phyloP scores from a whole-genome alignment of 768 basidiomycete genomes.

The Trichaptum fuscoviolaceum region DNA sequence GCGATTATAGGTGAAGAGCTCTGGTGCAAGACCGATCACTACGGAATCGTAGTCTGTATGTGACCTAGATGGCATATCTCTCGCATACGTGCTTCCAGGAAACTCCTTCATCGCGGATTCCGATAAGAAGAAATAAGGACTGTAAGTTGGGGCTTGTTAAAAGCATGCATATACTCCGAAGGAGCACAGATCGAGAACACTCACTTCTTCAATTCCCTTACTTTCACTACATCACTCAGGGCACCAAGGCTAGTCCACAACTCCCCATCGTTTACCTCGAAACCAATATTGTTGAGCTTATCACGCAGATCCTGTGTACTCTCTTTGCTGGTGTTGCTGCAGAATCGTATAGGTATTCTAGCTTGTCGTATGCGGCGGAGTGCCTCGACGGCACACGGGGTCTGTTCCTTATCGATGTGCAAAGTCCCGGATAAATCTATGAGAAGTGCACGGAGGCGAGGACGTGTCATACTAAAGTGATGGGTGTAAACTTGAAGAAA shows the following conservation, averaged over 20 bases:
- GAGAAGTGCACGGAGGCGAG: conserved; percentile 44
- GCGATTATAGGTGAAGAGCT: conserved; percentile 42
- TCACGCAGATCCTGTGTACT: conserved; percentile 39
- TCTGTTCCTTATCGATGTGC: conserved; percentile 47
- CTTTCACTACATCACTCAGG: conserved; percentile 39
- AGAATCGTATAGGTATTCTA: conserved; percentile 34
- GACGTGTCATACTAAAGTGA: conserved; percentile 19
- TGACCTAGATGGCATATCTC: background rate
- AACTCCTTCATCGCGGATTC: conserved; percentile 42
- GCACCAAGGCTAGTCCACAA: conserved; percentile 64
- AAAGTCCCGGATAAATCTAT: conserved; percentile 69
- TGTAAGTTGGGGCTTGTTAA: too few species aligned
- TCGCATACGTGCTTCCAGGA: conserved; percentile 10
- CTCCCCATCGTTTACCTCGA: conserved; percentile 39
- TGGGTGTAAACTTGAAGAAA: too few species aligned
- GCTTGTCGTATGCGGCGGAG: conserved; percentile 28
- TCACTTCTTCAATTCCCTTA: conserved; percentile 38
- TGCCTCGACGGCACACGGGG: conserved; percentile 42
- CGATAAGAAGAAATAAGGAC: conserved; percentile 55
- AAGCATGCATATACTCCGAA: too few species aligned
- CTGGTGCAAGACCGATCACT: conserved; percentile 57
- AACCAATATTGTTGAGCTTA: conserved; percentile 43
- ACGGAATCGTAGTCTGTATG: conserved; percentile 46
- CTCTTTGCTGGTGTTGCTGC: conserved; percentile 70
- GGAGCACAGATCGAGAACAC: conserved; percentile 8